phyloP scores from a whole-genome alignment of 2,329 filamentous ascomycete genomes.

The Didymella lethalis region DNA sequence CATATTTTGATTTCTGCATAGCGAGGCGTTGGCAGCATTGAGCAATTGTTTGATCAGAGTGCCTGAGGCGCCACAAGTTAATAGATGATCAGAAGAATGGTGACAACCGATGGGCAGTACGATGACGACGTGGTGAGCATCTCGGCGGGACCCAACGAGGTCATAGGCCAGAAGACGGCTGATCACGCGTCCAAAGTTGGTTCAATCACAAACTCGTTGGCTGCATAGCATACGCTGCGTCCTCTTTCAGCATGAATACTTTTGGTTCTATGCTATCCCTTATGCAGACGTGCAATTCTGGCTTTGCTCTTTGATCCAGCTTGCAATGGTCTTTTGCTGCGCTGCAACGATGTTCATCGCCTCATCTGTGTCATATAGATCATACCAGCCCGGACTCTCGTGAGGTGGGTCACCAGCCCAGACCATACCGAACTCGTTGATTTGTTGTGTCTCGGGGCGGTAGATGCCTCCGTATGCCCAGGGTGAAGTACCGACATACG shows the following conservation, averaged over 20 bases:
- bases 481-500: slow-evolving; percentile 50
- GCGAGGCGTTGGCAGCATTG: slow-evolving; percentile 11
- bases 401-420: slow-evolving; percentile 54
- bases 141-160: not conserved
- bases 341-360: slow-evolving; percentile 49
- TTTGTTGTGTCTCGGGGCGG: slow-evolving; percentile 50
- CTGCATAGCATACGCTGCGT: not conserved
- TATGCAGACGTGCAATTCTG: slow-evolving; percentile 12
- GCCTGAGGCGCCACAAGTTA: not conserved
- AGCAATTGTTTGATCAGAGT: not conserved
- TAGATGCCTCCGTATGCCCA: slow-evolving; percentile 54
- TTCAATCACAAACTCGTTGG: not conserved
- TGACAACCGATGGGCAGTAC: not conserved
- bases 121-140: not conserved
- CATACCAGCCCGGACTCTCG: slow-evolving; percentile 52
- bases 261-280: not conserved
- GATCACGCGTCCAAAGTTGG: not conserved
- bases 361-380: slow-evolving; percentile 50
- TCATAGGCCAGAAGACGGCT: not conserved
- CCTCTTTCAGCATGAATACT: not conserved
- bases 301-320: slow-evolving; percentile 38
- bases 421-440: slow-evolving; percentile 51
- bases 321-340: slow-evolving; percentile 44
- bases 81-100: not conserved
- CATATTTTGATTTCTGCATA: slow-evolving; percentile 8